Percentiles rank a stretch among this genome's conserved stretches.
These are phyloP conservation scores for Fusarium protoensiforme DNA, from an alignment of 2,329 filamentous ascomycete genomes.

Conservation along the genomic window DNA sequence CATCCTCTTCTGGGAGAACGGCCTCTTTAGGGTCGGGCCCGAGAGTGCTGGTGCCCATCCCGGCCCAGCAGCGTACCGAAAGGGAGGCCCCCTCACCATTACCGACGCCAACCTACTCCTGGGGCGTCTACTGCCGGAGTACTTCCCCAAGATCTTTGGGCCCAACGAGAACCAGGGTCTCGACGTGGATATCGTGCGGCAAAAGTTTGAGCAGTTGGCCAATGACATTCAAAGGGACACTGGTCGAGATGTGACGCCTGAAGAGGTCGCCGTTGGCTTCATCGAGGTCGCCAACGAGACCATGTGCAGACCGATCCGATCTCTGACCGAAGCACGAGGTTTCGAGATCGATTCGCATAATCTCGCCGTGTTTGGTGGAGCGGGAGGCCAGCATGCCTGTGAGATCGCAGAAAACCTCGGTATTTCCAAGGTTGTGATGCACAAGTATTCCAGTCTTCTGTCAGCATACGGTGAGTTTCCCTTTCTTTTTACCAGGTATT, in stretches of 20 bases:
- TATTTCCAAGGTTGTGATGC: slow-evolving; percentile 54
- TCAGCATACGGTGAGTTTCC: slow-evolving; percentile 53
- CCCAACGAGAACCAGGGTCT: slow-evolving; percentile 42
- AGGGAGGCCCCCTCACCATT: slow-evolving; percentile 75
- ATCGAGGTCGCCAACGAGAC: slow-evolving; percentile 79
- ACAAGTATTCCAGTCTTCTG: slow-evolving; percentile 57
- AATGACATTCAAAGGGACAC: slow-evolving; percentile 29
- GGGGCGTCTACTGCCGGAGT: slow-evolving; percentile 67
- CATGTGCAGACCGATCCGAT: slow-evolving; percentile 75
- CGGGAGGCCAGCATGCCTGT: slow-evolving; percentile 56
- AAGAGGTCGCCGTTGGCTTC: slow-evolving; percentile 70
- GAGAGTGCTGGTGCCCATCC: slow-evolving; percentile 78
- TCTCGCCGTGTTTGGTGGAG: slow-evolving; percentile 44
- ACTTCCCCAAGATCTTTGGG: slow-evolving; percentile 64
- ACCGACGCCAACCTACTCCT: slow-evolving; percentile 78
- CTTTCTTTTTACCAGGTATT: background rate
- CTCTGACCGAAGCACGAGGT: slow-evolving; percentile 38
- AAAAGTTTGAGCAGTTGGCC: slow-evolving; percentile 56
- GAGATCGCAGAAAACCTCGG: slow-evolving; percentile 53
- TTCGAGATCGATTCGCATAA: slow-evolving; percentile 37
- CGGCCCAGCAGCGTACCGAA: slow-evolving; percentile 76
- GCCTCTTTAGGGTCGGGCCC: slow-evolving; percentile 76
- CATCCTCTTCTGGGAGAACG: slow-evolving; percentile 74
- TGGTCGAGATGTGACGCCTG: slow-evolving; percentile 20
- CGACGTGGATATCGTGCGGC: slow-evolving; percentile 51